Base-by-base conservation (phyloP, 306 rosid genomes). In the Coriaria nepalensis region DNA sequence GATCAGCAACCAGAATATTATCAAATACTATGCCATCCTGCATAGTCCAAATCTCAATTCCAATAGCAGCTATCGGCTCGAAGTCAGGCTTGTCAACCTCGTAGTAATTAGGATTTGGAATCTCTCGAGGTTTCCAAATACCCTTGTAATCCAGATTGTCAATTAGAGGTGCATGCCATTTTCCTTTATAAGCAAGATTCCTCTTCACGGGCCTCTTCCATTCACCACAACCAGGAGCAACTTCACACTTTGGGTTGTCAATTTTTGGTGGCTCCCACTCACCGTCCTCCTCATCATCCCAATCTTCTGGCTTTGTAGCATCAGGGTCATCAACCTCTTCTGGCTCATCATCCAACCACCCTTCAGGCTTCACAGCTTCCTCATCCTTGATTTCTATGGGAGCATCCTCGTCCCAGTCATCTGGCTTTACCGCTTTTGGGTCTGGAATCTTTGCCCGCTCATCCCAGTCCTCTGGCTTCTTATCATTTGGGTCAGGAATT, bases 11-110 rank as follows among this genome's bases (percentile, higher is more conserved):
- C 71, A 88, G 60, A 66, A 88, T 45, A 52, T 84, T 84, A 78
- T 88, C 97, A 48, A 88, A 88, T 78, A 84, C 52, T 46, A 88
- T 70, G 13, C 97, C 97, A 37, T 81, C 95, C 53, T 88, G 95
- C 97, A 88, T 88, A 37, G 97, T 88, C 97, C 97, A 88, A 55
- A 88, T 88, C 74, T 88, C 97, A 62, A 88, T 88, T 39, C 97
- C 97, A 44, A 88, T 57, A 9, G 95, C 97, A 55, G 84, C 84
- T 6, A 88, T 64, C 13, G 95, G 80, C 60, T 88, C 97, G 52
- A 84, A 81, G 57, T 84, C 65, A 35, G 97, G 95, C 40, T 72
- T 76, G 40, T 74, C 78, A 11, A 79, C 71, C 35, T 83, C 84
- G 44, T 83, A 88, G 75, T 74, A 81, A 34, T 68, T 83, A 5